These are phyloP conservation scores for Immersiella caudata DNA, from an alignment of 495 filamentous ascomycete species.

Conservation along the genomic window DNA sequence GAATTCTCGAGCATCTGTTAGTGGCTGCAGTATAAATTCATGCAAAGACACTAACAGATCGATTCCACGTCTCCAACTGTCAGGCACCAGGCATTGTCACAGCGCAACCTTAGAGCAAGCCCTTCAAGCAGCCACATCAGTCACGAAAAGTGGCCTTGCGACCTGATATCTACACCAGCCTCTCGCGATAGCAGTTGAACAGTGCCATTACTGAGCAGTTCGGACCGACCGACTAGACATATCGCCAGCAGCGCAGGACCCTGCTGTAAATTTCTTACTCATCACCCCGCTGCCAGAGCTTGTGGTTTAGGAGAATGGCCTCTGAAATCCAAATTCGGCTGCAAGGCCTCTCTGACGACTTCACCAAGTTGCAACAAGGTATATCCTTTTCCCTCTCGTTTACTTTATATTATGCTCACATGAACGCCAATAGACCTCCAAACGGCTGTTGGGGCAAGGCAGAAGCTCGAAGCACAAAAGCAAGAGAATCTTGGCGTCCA, in stretches of 20 bases:
- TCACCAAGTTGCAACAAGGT: slow-evolving; percentile 84
- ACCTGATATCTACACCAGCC: neutral
- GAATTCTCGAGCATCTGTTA: slow-evolving; percentile 19
- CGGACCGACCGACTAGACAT: neutral
- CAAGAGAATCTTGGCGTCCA: slow-evolving; percentile 91
- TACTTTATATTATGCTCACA: slow-evolving; percentile 12
- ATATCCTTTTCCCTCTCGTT: slow-evolving; percentile 1
- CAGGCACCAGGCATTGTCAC: neutral
- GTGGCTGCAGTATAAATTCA: neutral
- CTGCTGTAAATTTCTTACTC: neutral
- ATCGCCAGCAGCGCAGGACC: neutral
- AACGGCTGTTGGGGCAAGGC: slow-evolving; percentile 72
- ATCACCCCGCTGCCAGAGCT: neutral
- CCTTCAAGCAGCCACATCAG: too few relatives aligned
- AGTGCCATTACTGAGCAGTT: neutral
- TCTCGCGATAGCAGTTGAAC: neutral
- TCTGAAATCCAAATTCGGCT: slow-evolving; percentile 57
- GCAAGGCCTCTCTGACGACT: slow-evolving; percentile 84
- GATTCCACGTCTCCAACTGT: neutral
- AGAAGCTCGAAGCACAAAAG: slow-evolving; percentile 91
- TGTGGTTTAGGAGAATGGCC: slow-evolving; percentile 41
- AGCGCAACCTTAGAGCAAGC: too few relatives aligned
- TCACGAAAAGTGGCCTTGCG: too few relatives aligned
- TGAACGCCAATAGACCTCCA: slow-evolving; percentile 68
- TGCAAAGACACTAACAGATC: slow-evolving; percentile 10